Percentiles rank a stretch among this genome's conserved stretches.
Evolutionary conservation across 1,284 basidiomycete species (phyloP).

Genomic region (Heterobasidion irregulare): DNA sequence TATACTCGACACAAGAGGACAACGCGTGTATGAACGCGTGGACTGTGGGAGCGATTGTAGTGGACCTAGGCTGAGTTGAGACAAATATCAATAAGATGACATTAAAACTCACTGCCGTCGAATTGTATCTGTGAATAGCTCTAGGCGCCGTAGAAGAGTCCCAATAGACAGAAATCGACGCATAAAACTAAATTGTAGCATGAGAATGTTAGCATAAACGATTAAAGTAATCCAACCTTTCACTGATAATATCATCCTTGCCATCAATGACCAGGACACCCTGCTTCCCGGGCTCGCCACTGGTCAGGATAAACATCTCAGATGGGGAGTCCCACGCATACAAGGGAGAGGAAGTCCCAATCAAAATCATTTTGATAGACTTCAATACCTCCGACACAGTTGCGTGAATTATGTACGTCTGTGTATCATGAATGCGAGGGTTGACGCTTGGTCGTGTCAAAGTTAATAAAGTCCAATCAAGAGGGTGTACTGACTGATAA

Average conservation of each 20-base stretch:
- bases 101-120: constrained; percentile 31
- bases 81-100: background rate
- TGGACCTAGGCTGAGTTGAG: constrained; percentile 1
- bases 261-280: constrained; percentile 39
- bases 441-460: constrained; percentile 22
- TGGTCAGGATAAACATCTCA: constrained; percentile 41
- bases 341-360: constrained; percentile 57
- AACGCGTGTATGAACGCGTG: constrained; percentile 62
- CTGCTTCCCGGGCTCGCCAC: constrained; percentile 18
- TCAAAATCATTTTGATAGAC: constrained; percentile 43
- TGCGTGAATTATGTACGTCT: constrained; percentile 31
- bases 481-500: constrained; percentile 37
- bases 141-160: constrained; percentile 54
- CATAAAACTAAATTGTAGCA: constrained; percentile 35
- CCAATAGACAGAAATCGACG: constrained; percentile 57
- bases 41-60: constrained; percentile 40
- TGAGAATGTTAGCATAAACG: background rate
- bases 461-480: background rate
- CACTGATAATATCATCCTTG: constrained; percentile 43
- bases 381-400: constrained; percentile 36
- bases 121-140: constrained; percentile 36
- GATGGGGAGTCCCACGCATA: constrained; percentile 47
- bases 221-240: constrained; percentile 28
- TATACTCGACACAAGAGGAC: constrained; percentile 41
- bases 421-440: constrained; percentile 31